phyloP scores from a whole-genome alignment of 1,139 yeast genomes.

The Scheffersomyces cryptocercus region DNA sequence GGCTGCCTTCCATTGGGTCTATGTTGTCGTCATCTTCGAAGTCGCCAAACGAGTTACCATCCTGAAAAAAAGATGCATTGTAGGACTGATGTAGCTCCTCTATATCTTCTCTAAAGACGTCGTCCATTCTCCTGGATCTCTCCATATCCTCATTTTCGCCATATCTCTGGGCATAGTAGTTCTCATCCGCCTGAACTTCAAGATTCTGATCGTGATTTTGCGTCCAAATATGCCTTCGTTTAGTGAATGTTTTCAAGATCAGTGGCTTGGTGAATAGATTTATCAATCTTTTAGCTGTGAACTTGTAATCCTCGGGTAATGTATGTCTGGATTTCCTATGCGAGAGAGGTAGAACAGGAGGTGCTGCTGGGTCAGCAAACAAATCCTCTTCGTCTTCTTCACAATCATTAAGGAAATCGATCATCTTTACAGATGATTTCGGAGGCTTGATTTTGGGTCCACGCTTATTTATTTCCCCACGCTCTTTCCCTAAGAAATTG shows the following conservation, averaged over 20 bases:
- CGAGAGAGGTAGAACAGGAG: neutral
- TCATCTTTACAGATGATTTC: neutral
- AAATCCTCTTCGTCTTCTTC: slow-evolving; percentile 7
- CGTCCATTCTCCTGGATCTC: slow-evolving; percentile 14
- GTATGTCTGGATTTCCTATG: neutral
- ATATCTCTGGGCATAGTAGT: slow-evolving; percentile 12
- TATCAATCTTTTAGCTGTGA: slow-evolving; percentile 1
- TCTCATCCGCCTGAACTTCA: slow-evolving; percentile 8
- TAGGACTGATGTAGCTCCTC: slow-evolving; percentile 16
- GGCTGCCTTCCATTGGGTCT: neutral
- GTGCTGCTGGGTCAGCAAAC: slow-evolving; percentile 2
- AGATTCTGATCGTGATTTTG: neutral
- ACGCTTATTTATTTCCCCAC: neutral
- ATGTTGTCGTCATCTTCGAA: neutral
- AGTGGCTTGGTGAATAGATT: slow-evolving; percentile 1
- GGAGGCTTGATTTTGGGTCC: neutral
- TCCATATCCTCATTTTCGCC: slow-evolving; percentile 10
- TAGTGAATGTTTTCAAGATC: slow-evolving; percentile 4
- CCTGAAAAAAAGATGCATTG: slow-evolving; percentile 11
- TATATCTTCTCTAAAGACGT: slow-evolving; percentile 17
- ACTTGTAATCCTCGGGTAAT: neutral
- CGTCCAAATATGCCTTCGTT: neutral
- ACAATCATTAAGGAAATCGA: slow-evolving; percentile 2
- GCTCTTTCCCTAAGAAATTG: neutral
- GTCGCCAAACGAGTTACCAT: slow-evolving; percentile 1